phyloP scores from a whole-genome alignment of 306 rosid genomes.

The Dryas alaskensis region DNA sequence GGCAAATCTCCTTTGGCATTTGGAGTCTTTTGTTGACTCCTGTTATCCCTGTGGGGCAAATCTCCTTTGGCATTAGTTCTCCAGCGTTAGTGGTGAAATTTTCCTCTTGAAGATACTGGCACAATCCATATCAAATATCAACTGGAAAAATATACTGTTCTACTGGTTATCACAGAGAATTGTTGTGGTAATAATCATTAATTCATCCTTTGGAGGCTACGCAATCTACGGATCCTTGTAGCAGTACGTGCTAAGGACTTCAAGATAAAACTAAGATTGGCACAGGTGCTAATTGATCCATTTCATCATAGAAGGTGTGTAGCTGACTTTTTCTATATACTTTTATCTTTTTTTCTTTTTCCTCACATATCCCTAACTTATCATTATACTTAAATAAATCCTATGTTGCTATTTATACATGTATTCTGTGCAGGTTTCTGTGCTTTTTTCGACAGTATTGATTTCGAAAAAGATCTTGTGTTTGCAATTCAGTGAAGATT shows the following conservation, averaged over 20 bases:
- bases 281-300: conserved; percentile 29
- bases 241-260: conserved; percentile 18
- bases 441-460: conserved; percentile 19
- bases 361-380: neutral
- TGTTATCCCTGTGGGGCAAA: conserved; percentile 46
- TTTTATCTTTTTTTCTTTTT: conserved; percentile 4
- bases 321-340: neutral
- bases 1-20: conserved; percentile 76
- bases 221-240: conserved; percentile 22
- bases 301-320: conserved; percentile 43
- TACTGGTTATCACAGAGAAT: conserved; percentile 8
- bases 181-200: neutral
- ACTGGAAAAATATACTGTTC: conserved; percentile 23
- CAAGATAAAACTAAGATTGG: conserved; percentile 2
- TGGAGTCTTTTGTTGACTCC: conserved; percentile 60
- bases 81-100: conserved; percentile 43
- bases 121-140: conserved; percentile 36
- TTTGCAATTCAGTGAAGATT: conserved; percentile 20
- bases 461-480: neutral
- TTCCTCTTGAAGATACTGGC: conserved; percentile 36
- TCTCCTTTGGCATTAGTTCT: conserved; percentile 52
- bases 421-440: conserved; percentile 18
- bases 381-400: neutral
- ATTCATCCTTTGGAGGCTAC: conserved; percentile 28
- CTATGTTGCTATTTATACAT: conserved; percentile 4